A percentile compares a stretch with the other conserved stretches of the same genome.
phyloP scores from a whole-genome alignment of 2,329 filamentous ascomycete genomes.

The Talaromyces sp. region DNA sequence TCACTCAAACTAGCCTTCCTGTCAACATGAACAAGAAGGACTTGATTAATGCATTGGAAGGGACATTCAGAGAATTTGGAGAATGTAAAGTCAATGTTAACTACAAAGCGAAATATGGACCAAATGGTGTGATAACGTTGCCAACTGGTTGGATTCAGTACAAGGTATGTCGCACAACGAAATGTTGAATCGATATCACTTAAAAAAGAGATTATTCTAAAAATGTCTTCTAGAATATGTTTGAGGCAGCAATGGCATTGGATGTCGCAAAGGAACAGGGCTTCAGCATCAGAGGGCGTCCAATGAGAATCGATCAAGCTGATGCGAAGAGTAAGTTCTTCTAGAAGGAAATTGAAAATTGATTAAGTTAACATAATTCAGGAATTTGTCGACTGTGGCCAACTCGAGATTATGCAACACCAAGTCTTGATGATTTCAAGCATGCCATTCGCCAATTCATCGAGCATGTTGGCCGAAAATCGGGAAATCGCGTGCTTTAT shows the following conservation, averaged over 20 bases:
- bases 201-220: not conserved
- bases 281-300: not conserved
- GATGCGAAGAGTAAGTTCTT: constrained; percentile 8
- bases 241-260: constrained; percentile 2
- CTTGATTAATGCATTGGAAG: not conserved
- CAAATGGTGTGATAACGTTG: not conserved
- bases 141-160: constrained; percentile 14
- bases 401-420: not conserved
- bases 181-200: too few relatives aligned
- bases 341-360: not conserved
- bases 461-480: not conserved
- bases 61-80: not conserved
- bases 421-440: not conserved
- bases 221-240: not conserved
- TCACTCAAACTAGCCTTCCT: not conserved
- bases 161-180: not conserved
- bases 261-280: not conserved
- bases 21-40: not conserved
- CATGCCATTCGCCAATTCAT: not conserved
- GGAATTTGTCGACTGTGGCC: constrained; percentile 10
- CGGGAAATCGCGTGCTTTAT: not conserved
- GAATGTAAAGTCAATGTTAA: constrained; percentile 3
- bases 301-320: constrained; percentile 11
- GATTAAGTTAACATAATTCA: not conserved
- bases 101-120: not conserved